Conservation (phyloP, 2,329 filamentous ascomycete species). For the Aureobasidium sp. region DNA sequence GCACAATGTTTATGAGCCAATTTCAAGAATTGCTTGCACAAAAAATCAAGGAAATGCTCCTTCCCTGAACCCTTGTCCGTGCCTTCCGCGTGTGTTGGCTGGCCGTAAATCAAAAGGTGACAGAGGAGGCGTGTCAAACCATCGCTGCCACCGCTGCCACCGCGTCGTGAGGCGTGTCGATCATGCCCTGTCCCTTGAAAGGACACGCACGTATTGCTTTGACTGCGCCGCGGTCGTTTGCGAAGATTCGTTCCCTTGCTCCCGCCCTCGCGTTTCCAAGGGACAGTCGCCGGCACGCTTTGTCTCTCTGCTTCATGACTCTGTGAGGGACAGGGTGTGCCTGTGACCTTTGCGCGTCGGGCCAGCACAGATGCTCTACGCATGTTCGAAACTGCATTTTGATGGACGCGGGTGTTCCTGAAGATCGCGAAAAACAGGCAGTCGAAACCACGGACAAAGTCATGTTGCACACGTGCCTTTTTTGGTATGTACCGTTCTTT, state of each 20-base stretch:
- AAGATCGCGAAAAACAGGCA: background rate
- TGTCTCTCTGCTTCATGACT: background rate
- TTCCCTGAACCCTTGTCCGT: background rate
- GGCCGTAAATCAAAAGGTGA: background rate
- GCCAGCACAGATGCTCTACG: background rate
- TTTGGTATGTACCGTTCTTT: background rate
- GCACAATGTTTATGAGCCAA: background rate
- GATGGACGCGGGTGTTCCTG: slow-evolving; percentile 5
- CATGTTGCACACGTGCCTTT: background rate
- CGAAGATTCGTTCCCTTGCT: background rate
- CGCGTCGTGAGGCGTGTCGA: background rate
- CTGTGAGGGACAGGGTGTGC: background rate
- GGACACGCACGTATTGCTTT: background rate
- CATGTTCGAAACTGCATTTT: background rate
- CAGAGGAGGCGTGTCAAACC: background rate
- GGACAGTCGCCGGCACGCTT: background rate
- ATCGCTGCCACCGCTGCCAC: background rate
- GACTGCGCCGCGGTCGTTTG: background rate
- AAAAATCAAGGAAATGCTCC: background rate
- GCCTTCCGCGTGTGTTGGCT: background rate
- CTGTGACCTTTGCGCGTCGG: background rate
- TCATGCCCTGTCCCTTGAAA: background rate
- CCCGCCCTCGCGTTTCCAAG: background rate
- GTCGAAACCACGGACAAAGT: background rate
- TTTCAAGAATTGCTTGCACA: background rate